Percentiles rank a stretch among this genome's conserved stretches.
phyloP scores from a whole-genome alignment of 2,329 filamentous ascomycete genomes.

The Macroventuria anomochaeta region DNA sequence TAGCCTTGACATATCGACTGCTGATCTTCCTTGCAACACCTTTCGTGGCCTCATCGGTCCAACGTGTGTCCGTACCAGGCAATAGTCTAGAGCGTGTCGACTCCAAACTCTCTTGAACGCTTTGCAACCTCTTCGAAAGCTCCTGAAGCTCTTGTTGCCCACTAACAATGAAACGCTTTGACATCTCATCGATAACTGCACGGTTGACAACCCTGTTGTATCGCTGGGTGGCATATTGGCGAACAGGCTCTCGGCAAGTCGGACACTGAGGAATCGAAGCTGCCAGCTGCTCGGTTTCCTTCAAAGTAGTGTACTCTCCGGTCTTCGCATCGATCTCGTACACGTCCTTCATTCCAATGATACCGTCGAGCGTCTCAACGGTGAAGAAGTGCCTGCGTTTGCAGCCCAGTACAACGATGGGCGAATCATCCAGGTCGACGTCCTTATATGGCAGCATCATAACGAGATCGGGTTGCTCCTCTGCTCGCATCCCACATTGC shows the following conservation, averaged over 20 bases:
- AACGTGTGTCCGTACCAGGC: not conserved
- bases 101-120: conserved; percentile 28
- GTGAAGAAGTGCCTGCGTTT: conserved; percentile 42
- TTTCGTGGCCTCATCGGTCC: not conserved
- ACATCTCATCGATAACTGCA: conserved; percentile 49
- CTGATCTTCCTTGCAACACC: not conserved
- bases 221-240: conserved; percentile 43
- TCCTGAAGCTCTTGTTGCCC: conserved; percentile 35
- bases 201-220: conserved; percentile 50
- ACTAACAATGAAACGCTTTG: conserved; percentile 47
- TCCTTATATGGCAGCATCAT: conserved; percentile 32
- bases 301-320: conserved; percentile 32
- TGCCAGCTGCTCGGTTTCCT: conserved; percentile 34
- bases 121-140: conserved; percentile 25
- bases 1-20: conserved; percentile 21
- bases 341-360: conserved; percentile 35
- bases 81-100: conserved; percentile 13
- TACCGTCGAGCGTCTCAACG: conserved; percentile 38
- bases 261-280: conserved; percentile 41
- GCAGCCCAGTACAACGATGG: conserved; percentile 36
- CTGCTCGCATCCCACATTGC: conserved; percentile 26
- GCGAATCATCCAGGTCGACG: conserved; percentile 38
- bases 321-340: conserved; percentile 21
- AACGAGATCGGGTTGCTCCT: conserved; percentile 36
- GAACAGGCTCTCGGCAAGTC: conserved; percentile 41